Percentiles rank a stretch among this genome's conserved stretches.
Conservation (phyloP, 345 rosid species). For the Durio zibethinus region DNA sequence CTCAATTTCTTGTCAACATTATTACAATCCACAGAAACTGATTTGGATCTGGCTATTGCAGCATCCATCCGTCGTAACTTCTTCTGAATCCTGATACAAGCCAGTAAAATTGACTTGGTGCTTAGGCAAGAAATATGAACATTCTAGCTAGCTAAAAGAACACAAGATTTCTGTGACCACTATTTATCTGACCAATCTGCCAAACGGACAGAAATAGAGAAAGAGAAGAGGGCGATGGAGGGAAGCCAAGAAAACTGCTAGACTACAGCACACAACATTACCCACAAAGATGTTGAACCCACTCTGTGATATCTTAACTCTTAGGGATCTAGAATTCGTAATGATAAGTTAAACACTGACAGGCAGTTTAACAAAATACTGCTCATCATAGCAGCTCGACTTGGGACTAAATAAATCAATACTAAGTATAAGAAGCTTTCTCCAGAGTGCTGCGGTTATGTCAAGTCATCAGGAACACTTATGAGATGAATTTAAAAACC, state of each 20-base stretch:
- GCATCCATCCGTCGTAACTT: conserved; percentile 65
- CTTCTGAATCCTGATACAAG: conserved; percentile 54
- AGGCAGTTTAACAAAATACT: not conserved
- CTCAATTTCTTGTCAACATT: conserved; percentile 91
- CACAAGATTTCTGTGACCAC: not conserved
- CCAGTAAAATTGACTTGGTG: conserved; percentile 12
- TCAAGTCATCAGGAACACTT: not conserved
- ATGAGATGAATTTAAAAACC: not conserved
- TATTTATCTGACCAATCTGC: conserved; percentile 3
- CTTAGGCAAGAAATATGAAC: not conserved
- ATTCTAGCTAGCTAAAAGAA: not conserved
- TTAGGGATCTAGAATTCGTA: not conserved
- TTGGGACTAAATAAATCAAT: not conserved
- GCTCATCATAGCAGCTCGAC: not conserved
- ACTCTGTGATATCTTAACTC: not conserved
- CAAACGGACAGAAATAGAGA: not conserved
- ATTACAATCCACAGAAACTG: conserved; percentile 67
- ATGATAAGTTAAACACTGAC: not conserved
- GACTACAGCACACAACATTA: not conserved
- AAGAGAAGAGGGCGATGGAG: not conserved
- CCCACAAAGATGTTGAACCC: not conserved
- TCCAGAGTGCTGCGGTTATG: not conserved
- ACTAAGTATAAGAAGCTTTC: not conserved
- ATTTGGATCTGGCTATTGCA: conserved; percentile 66
- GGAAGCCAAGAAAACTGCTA: not conserved